These are phyloP conservation scores for Diplocarpon mali DNA, from an alignment of 2,329 filamentous ascomycete genomes.

Conservation along the genomic window DNA sequence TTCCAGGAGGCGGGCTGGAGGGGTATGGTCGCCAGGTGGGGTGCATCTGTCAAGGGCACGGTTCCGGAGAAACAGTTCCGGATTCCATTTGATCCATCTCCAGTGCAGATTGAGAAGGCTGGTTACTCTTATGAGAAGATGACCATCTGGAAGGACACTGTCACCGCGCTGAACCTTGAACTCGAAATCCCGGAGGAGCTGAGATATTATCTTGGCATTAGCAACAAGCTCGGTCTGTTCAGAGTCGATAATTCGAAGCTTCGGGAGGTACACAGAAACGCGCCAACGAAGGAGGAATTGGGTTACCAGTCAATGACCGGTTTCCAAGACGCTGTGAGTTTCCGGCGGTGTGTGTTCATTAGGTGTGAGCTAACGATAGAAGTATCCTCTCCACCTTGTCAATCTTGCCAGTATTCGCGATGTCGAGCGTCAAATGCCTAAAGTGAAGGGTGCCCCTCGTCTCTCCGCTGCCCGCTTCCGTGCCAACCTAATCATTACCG, in stretches of 20 bases:
- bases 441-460: constrained; percentile 35
- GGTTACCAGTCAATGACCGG: constrained; percentile 55
- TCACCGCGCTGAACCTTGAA: constrained; percentile 44
- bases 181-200: constrained; percentile 51
- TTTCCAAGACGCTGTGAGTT: constrained; percentile 59
- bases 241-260: constrained; percentile 47
- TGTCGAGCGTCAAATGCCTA: constrained; percentile 45
- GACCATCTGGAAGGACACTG: constrained; percentile 51
- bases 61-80: constrained; percentile 52
- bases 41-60: constrained; percentile 40
- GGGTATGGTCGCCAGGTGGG: constrained; percentile 34
- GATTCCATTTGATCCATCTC: constrained; percentile 52
- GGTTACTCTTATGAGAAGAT: constrained; percentile 51
- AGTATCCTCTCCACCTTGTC: constrained; percentile 62
- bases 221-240: constrained; percentile 56
- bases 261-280: constrained; percentile 48
- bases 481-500: constrained; percentile 60
- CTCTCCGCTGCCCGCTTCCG: constrained; percentile 56
- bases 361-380: constrained; percentile 12
- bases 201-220: constrained; percentile 53
- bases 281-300: constrained; percentile 44
- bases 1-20: constrained; percentile 40
- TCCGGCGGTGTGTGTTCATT: background rate
- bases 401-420: constrained; percentile 53
- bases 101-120: constrained; percentile 43